Evolutionary conservation across 768 basidiomycete species (phyloP).

Genomic region (Mycena latifolia): DNA sequence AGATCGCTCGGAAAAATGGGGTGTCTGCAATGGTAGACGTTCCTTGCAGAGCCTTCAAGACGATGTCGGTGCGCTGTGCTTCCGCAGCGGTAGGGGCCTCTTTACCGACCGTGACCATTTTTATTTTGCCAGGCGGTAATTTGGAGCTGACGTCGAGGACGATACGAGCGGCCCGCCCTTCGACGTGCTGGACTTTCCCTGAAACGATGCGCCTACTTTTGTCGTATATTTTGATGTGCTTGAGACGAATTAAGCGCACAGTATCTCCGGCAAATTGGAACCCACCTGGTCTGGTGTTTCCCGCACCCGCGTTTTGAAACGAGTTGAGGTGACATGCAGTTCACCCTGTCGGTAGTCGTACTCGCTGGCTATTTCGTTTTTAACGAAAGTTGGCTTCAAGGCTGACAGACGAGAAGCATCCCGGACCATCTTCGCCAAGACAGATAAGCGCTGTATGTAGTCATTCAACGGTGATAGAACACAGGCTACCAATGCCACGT

Average conservation of each 20-base stretch:
- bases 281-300: background rate
- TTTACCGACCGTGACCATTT: slow-evolving; percentile 60
- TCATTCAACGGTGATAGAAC: slow-evolving; percentile 2
- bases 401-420: slow-evolving; percentile 50
- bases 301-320: slow-evolving; percentile 59
- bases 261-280: background rate
- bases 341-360: slow-evolving; percentile 44
- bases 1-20: slow-evolving; percentile 53
- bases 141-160: slow-evolving; percentile 15
- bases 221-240: slow-evolving; percentile 5
- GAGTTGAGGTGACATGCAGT: slow-evolving; percentile 50
- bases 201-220: background rate
- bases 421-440: slow-evolving; percentile 54
- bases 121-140: slow-evolving; percentile 41
- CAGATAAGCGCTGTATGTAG: slow-evolving; percentile 52
- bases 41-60: slow-evolving; percentile 45
- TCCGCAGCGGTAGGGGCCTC: slow-evolving; percentile 65
- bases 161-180: slow-evolving; percentile 6
- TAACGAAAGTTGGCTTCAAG: slow-evolving; percentile 58
- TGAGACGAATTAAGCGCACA: background rate
- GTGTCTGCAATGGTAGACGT: slow-evolving; percentile 40
- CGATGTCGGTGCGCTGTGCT: slow-evolving; percentile 37
- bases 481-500: slow-evolving; percentile 12
- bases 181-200: background rate
- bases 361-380: slow-evolving; percentile 57